Evolutionary conservation across 306 rosid genomes (phyloP).

Genomic region (Casuarina equisetifolia): DNA sequence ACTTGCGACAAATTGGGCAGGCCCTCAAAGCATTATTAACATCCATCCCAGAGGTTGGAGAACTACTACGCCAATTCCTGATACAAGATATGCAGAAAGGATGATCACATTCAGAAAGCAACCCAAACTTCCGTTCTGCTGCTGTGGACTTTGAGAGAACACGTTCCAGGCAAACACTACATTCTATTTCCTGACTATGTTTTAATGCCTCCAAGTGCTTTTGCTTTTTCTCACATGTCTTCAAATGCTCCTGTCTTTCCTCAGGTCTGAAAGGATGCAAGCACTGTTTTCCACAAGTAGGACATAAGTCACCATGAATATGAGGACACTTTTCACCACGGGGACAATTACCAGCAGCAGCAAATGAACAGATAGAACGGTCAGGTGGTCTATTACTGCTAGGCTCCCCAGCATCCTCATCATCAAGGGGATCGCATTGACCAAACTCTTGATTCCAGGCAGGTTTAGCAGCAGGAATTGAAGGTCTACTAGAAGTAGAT

Average conservation of each 20-base stretch:
- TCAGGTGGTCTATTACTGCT: conserved; percentile 54
- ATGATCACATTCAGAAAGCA: conserved; percentile 94
- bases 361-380: conserved; percentile 82
- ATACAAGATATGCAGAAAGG: conserved; percentile 96
- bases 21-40: conserved; percentile 85
- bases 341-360: conserved; percentile 94
- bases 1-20: conserved; percentile 94
- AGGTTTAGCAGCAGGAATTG: conserved; percentile 42
- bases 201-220: conserved; percentile 82
- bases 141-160: conserved; percentile 77
- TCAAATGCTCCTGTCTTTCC: conserved; percentile 87
- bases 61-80: conserved; percentile 95
- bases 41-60: conserved; percentile 87
- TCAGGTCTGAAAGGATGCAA: conserved; percentile 81
- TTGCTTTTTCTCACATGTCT: conserved; percentile 68
- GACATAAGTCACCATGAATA: conserved; percentile 86
- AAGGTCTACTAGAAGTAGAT: conserved; percentile 43
- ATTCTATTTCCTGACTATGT: conserved; percentile 92
- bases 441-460: conserved; percentile 59
- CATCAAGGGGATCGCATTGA: conserved; percentile 35
- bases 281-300: conserved; percentile 83
- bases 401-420: conserved; percentile 44
- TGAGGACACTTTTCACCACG: conserved; percentile 86
- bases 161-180: conserved; percentile 94
- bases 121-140: conserved; percentile 90